Percentiles rank a stretch among this genome's conserved stretches.
These are phyloP conservation scores for Emergomyces orientalis DNA, from an alignment of 2,329 filamentous ascomycete genomes.

Conservation along the genomic window DNA sequence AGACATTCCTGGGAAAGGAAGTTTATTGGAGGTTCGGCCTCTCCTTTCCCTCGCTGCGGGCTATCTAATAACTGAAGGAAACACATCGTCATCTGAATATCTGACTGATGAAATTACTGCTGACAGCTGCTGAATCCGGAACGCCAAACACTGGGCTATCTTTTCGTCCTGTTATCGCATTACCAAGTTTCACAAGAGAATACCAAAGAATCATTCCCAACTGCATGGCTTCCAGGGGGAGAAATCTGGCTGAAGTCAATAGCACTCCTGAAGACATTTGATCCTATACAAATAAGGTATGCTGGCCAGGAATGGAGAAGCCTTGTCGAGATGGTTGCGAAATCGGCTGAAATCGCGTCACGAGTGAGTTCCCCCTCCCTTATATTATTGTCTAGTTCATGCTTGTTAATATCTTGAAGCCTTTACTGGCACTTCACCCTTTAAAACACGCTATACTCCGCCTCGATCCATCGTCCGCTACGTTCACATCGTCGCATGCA, in stretches of 20 bases:
- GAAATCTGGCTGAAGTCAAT: slow-evolving; percentile 43
- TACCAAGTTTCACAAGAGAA: slow-evolving; percentile 33
- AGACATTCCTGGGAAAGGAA: slow-evolving; percentile 1
- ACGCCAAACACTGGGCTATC: slow-evolving; percentile 51
- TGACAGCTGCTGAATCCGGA: slow-evolving; percentile 42
- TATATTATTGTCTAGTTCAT: background rate
- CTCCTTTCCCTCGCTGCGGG: background rate
- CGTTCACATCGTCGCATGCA: slow-evolving; percentile 37
- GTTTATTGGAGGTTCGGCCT: background rate
- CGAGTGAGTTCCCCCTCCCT: slow-evolving; percentile 23
- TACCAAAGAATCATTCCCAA: slow-evolving; percentile 27
- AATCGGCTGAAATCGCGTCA: slow-evolving; percentile 26
- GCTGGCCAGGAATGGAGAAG: slow-evolving; percentile 28
- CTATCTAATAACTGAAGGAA: background rate
- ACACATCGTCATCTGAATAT: background rate
- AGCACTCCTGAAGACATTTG: slow-evolving; percentile 46
- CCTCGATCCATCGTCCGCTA: slow-evolving; percentile 35
- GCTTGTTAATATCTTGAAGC: slow-evolving; percentile 21
- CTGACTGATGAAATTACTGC: background rate
- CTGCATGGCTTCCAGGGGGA: slow-evolving; percentile 36
- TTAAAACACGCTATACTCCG: slow-evolving; percentile 38
- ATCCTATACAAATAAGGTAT: slow-evolving; percentile 38
- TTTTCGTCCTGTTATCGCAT: slow-evolving; percentile 45
- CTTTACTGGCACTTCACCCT: slow-evolving; percentile 31
- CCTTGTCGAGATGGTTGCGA: slow-evolving; percentile 28